Percentiles rank a stretch among this genome's conserved stretches.
Conservation (phyloP, 2,329 filamentous ascomycete species). For the Fusarium fracticaudum region DNA sequence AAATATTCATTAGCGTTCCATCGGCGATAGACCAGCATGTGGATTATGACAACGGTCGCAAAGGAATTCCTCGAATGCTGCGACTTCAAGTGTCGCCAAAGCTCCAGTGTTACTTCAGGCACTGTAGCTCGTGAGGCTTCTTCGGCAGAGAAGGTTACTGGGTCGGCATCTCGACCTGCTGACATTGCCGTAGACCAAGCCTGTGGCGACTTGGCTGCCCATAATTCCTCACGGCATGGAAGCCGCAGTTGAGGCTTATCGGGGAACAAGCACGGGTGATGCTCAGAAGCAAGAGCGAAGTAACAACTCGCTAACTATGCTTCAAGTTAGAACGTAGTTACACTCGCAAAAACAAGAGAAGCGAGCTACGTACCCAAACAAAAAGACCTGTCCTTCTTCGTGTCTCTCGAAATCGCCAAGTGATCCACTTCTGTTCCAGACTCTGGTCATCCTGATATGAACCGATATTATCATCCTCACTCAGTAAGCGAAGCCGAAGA, state of each 20-base stretch:
- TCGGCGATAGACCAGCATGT: not conserved
- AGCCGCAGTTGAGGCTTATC: not conserved
- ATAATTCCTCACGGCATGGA: not conserved
- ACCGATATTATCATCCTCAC: not conserved
- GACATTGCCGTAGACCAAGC: not conserved
- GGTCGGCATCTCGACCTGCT: rapidly evolving
- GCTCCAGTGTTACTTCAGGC: not conserved
- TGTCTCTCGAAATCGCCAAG: not conserved
- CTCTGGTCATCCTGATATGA: not conserved
- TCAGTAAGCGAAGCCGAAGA: not conserved
- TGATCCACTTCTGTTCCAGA: not conserved
- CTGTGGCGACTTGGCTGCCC: not conserved
- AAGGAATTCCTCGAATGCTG: not conserved
- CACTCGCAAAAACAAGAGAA: rapidly evolving
- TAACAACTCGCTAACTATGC: not conserved
- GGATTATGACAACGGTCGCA: not conserved
- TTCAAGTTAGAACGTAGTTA: not conserved
- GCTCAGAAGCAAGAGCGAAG: not conserved
- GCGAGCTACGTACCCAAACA: not conserved
- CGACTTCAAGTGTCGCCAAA: not conserved
- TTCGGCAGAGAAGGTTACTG: not conserved
- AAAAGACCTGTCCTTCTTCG: not conserved
- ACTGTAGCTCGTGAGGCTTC: not conserved
- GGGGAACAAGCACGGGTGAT: not conserved
- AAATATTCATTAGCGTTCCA: not conserved